Evolutionary conservation across 2,329 filamentous ascomycete genomes (phyloP), one percentile per base, ranked within the genome.

Genomic region (Capronia epimyces): DNA sequence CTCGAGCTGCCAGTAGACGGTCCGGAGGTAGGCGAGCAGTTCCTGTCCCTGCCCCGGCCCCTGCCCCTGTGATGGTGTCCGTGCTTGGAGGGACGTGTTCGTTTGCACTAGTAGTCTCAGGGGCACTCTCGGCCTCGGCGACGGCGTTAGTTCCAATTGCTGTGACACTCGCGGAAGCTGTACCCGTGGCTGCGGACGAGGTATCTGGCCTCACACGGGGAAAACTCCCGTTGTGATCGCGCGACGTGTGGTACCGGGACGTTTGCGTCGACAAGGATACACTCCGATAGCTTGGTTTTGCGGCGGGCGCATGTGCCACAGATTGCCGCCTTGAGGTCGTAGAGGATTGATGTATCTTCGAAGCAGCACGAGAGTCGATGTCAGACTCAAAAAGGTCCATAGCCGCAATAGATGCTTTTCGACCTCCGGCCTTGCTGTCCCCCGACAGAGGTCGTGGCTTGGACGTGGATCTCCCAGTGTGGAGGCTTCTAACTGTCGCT

Each of bases 1-100:
- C 52, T 2, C 57, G 53, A 13, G 57, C 57, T 10, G 57, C 57
- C 1, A 49, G 51, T 0, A 46, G 25, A 12, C 55, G 50, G 13
- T 59, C 57, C 2, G 52, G 49, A 6, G 54, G 42, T 3, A 55
- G 48, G 9, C 53, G 46, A 18, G 43, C 45, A 13, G 24, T 43
- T 13, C 34, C 40, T 12, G 48, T 20, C 5, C 32, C 45, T 13
- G 13, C 6, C 12, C 25, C 16, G 16, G 10, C 22, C 29, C 24
- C 15, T 15, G 24, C 12, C n/a, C 22, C 32, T 22, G 31, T 16
- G n/a, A n/a, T 21, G 5, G 3, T 15, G 10, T 9, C 18, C 16
- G 25, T 34, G 21, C 22, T 22, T 21, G 24, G 25, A 10, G 10
- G 5, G 25, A 27, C 6, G 25, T 27, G 5, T 5, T 27, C 25